Percentiles rank a stretch among this genome's conserved stretches.
Conservation (phyloP, 1,284 basidiomycete genomes). For the Agaricales sp. region DNA sequence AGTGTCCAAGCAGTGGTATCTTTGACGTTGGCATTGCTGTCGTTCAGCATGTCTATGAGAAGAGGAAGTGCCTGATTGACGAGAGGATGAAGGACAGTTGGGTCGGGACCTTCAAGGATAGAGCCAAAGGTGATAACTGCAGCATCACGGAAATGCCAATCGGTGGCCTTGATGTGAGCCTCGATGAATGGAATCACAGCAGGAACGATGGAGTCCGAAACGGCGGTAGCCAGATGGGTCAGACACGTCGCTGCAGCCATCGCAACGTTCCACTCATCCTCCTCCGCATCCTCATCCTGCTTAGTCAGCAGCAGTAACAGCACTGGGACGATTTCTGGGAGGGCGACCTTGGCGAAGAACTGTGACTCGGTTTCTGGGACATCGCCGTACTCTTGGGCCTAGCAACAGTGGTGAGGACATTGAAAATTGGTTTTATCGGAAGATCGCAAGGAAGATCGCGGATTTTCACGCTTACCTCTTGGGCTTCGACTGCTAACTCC, state of each 20-base stretch:
- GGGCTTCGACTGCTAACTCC: constrained; percentile 85
- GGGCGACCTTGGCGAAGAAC: constrained; percentile 89
- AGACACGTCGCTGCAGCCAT: constrained; percentile 98
- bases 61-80: constrained; percentile 92
- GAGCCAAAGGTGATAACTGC: constrained; percentile 98
- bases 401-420: constrained; percentile 8
- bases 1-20: constrained; percentile 99
- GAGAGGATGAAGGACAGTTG: constrained; percentile 77
- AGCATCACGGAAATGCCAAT: constrained; percentile 95
- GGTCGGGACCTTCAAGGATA: constrained; percentile 94
- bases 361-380: constrained; percentile 82
- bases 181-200: constrained; percentile 98
- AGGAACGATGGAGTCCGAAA: constrained; percentile 86
- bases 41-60: constrained; percentile 93
- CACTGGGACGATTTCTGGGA: constrained; percentile 92
- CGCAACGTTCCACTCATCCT: constrained; percentile 98
- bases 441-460: constrained; percentile 11
- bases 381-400: constrained; percentile 90
- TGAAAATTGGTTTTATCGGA: constrained; percentile 8
- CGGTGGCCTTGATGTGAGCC: constrained; percentile 82
- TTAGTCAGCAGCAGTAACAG: constrained; percentile 82
- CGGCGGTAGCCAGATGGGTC: constrained; percentile 81
- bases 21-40: constrained; percentile 81
- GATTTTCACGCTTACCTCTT: no score
- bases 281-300: constrained; percentile 96